Conservation (phyloP, 2,329 filamentous ascomycete species). For the Alternaria postmessia region DNA sequence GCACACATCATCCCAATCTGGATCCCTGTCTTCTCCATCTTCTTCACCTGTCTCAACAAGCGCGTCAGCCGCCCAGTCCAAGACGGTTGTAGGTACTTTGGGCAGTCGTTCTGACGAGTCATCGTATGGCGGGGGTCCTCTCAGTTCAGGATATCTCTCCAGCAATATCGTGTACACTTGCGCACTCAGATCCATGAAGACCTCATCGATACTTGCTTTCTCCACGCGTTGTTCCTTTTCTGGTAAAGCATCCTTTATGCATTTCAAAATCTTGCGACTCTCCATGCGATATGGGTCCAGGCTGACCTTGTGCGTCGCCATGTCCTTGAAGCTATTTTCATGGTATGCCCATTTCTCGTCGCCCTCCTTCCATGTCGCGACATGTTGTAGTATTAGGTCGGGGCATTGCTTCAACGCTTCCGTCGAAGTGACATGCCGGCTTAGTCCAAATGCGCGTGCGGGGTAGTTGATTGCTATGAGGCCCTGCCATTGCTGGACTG, state of each 20-base stretch:
- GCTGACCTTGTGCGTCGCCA: slow-evolving; percentile 90
- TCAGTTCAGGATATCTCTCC: slow-evolving; percentile 77
- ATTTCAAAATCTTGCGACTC: slow-evolving; percentile 79
- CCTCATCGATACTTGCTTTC: slow-evolving; percentile 95
- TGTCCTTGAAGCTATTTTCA: slow-evolving; percentile 78
- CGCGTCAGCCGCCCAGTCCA: slow-evolving; percentile 87
- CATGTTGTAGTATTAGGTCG: slow-evolving; percentile 84
- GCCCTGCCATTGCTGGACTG: slow-evolving; percentile 94
- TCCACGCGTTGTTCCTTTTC: slow-evolving; percentile 75
- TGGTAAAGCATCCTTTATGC: slow-evolving; percentile 78
- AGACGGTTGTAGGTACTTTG: slow-evolving; percentile 72
- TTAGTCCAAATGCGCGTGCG: slow-evolving; percentile 81
- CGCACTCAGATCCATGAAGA: slow-evolving; percentile 89
- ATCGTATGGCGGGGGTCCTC: slow-evolving; percentile 72
- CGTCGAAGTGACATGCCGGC: slow-evolving; percentile 76
- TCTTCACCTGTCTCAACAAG: slow-evolving; percentile 80
- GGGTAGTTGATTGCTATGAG: slow-evolving; percentile 97
- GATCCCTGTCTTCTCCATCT: slow-evolving; percentile 75
- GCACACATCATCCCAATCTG: slow-evolving; percentile 95
- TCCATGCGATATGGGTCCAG: slow-evolving; percentile 90
- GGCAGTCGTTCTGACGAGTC: slow-evolving; percentile 77
- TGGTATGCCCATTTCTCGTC: slow-evolving; percentile 92
- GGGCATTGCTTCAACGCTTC: slow-evolving; percentile 91
- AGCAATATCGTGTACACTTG: slow-evolving; percentile 80
- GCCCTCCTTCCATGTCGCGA: slow-evolving; percentile 92